Percentiles rank a stretch among this genome's conserved stretches.
Evolutionary conservation across 2,329 filamentous ascomycete genomes (phyloP).

Genomic region (Rugonectria rugulosa): DNA sequence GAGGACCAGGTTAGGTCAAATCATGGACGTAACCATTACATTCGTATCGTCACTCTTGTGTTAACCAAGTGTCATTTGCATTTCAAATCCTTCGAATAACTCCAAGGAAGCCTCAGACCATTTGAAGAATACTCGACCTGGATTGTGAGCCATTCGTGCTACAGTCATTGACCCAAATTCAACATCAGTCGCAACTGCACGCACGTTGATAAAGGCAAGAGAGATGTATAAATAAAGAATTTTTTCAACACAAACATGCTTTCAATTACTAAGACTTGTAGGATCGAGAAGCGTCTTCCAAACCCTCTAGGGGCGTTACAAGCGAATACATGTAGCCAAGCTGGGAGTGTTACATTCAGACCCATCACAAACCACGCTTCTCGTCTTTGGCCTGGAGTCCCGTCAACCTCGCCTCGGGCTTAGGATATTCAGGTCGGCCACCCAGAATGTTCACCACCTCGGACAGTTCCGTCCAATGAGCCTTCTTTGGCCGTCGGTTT

Average conservation of each 20-base stretch:
- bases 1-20: too few relatives aligned
- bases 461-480: slow-evolving; percentile 86
- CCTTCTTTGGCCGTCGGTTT: slow-evolving; percentile 81
- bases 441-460: slow-evolving; percentile 84
- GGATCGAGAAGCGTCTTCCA: slow-evolving; percentile 17
- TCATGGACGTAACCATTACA: too few relatives aligned
- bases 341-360: slow-evolving; percentile 16
- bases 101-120: too few relatives aligned
- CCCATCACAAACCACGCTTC: slow-evolving; percentile 58
- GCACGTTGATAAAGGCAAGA: background rate
- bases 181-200: too few relatives aligned
- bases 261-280: slow-evolving; percentile 30
- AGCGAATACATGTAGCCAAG: slow-evolving; percentile 7
- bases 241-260: background rate
- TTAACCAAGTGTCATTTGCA: too few relatives aligned
- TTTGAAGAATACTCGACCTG: too few relatives aligned
- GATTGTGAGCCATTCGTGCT: too few relatives aligned
- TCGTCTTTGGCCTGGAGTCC: slow-evolving; percentile 66
- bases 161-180: too few relatives aligned
- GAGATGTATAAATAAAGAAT: background rate
- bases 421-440: slow-evolving; percentile 67
- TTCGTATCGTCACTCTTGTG: too few relatives aligned
- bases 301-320: background rate
- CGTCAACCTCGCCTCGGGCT: slow-evolving; percentile 57
- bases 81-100: too few relatives aligned